These are phyloP conservation scores for Podospora anserina DNA, from an alignment of 495 filamentous ascomycete genomes.

Conservation along the genomic window DNA sequence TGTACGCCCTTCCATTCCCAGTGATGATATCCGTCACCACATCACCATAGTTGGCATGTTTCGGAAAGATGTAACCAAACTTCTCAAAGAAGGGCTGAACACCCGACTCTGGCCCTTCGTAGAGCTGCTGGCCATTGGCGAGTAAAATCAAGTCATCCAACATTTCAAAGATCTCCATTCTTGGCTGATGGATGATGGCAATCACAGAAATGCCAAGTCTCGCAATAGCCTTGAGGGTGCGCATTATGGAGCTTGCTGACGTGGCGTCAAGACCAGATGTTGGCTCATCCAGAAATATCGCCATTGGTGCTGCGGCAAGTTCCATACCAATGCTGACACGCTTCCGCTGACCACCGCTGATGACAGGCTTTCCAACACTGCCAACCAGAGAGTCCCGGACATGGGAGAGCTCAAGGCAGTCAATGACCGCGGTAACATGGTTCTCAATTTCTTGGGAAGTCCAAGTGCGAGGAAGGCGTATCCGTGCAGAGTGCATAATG, in stretches of 20 bases:
- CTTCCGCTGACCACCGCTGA: slow-evolving; percentile 50
- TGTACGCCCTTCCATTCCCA: slow-evolving; percentile 47
- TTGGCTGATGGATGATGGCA: slow-evolving; percentile 46
- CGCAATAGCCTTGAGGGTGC: slow-evolving; percentile 43
- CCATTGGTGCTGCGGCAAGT: slow-evolving; percentile 61
- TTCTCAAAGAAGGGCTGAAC: slow-evolving; percentile 45
- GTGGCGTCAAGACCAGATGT: slow-evolving; percentile 65
- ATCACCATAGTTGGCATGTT: slow-evolving; percentile 44
- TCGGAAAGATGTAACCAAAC: slow-evolving; percentile 44
- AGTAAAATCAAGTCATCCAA: slow-evolving; percentile 47
- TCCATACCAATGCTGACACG: slow-evolving; percentile 57
- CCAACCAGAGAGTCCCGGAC: slow-evolving; percentile 45
- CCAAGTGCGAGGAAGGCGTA: slow-evolving; percentile 46
- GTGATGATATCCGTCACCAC: slow-evolving; percentile 52
- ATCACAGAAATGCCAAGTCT: slow-evolving; percentile 47
- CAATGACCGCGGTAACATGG: slow-evolving; percentile 46
- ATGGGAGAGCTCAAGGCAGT: slow-evolving; percentile 44
- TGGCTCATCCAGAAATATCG: slow-evolving; percentile 64
- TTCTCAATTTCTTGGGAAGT: slow-evolving; percentile 34
- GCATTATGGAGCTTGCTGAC: slow-evolving; percentile 59
- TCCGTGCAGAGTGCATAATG: slow-evolving; percentile 52
- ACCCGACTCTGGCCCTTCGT: slow-evolving; percentile 36
- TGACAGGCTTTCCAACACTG: slow-evolving; percentile 42
- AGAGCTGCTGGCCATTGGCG: slow-evolving; percentile 44
- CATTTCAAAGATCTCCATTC: slow-evolving; percentile 48